A percentile compares a stretch with the other conserved stretches of the same genome.
phyloP scores from a whole-genome alignment of 1,139 yeast species.

The Taphrina wiesneri region DNA sequence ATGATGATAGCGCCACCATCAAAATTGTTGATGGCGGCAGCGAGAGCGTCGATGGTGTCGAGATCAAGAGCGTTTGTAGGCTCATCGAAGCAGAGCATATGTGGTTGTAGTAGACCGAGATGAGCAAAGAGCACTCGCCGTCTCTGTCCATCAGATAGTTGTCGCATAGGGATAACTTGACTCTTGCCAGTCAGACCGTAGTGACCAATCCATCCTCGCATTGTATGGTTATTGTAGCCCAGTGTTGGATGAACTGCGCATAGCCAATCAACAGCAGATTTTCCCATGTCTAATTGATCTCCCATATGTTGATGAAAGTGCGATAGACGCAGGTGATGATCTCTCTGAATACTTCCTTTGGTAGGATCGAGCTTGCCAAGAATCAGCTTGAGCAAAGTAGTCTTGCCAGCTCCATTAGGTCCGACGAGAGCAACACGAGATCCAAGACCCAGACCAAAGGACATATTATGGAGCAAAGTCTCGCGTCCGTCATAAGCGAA shows the following conservation, averaged over 20 bases:
- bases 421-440: slow-evolving; percentile 97
- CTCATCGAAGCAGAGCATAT: slow-evolving; percentile 93
- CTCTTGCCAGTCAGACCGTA: slow-evolving; percentile 99
- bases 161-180: slow-evolving; percentile 98
- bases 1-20: slow-evolving; percentile 98
- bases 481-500: slow-evolving; percentile 80
- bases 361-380: slow-evolving; percentile 90
- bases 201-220: slow-evolving; percentile 63
- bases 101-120: slow-evolving; percentile 91
- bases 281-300: slow-evolving; percentile 93
- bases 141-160: slow-evolving; percentile 98
- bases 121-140: slow-evolving; percentile 97
- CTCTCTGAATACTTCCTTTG: slow-evolving; percentile 92
- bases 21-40: slow-evolving; percentile 90
- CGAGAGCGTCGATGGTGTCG: slow-evolving; percentile 95
- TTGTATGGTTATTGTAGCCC: slow-evolving; percentile 56
- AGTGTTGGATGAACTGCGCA: slow-evolving; percentile 93
- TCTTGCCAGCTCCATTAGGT: slow-evolving; percentile 99
- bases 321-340: slow-evolving; percentile 95
- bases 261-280: slow-evolving; percentile 92
- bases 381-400: slow-evolving; percentile 92
- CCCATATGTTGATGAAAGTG: slow-evolving; percentile 99
- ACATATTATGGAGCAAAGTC: slow-evolving; percentile 73
- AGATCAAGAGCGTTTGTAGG: slow-evolving; percentile 99
- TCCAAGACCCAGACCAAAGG: slow-evolving; percentile 99